Percentiles rank a stretch among this genome's conserved stretches.
Conservation (phyloP, 164 flowering plant genomes). For the Annona squamosa region DNA sequence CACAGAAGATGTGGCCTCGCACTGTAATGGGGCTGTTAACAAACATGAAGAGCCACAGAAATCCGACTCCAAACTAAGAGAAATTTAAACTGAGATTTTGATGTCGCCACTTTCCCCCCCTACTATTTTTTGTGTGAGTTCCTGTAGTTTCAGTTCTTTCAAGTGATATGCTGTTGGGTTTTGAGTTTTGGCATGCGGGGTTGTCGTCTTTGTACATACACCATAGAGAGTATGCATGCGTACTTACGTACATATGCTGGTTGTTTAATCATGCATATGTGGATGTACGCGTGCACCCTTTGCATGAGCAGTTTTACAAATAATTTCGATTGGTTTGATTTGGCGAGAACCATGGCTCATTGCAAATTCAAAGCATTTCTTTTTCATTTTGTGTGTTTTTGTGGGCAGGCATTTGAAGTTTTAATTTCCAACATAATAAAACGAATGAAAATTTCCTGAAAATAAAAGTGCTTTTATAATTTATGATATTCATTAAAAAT, state of each 20-base stretch:
- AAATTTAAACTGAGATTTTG: conserved; percentile 1
- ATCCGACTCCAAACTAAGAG: conserved; percentile 1
- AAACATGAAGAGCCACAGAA: conserved; percentile 20
- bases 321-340: conserved; percentile 1
- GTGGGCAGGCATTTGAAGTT: too few species aligned
- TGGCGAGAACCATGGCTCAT: neutral
- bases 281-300: conserved; percentile 8
- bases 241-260: conserved; percentile 6
- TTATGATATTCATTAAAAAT: too few species aligned
- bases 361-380: too few species aligned
- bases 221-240: neutral
- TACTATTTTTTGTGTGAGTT: conserved; percentile 3
- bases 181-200: conserved; percentile 1
- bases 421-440: too few species aligned
- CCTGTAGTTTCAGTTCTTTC: neutral
- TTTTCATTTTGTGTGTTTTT: too few species aligned
- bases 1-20: conserved; percentile 4
- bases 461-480: too few species aligned
- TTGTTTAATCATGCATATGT: conserved; percentile 8
- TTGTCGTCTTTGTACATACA: conserved; percentile 6
- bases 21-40: conserved; percentile 11
- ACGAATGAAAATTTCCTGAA: too few species aligned
- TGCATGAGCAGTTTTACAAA: conserved; percentile 11
- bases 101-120: conserved; percentile 1
- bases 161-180: neutral